These are phyloP conservation scores for Urtica urens DNA, from an alignment of 306 rosid genomes.

Conservation along the genomic window DNA sequence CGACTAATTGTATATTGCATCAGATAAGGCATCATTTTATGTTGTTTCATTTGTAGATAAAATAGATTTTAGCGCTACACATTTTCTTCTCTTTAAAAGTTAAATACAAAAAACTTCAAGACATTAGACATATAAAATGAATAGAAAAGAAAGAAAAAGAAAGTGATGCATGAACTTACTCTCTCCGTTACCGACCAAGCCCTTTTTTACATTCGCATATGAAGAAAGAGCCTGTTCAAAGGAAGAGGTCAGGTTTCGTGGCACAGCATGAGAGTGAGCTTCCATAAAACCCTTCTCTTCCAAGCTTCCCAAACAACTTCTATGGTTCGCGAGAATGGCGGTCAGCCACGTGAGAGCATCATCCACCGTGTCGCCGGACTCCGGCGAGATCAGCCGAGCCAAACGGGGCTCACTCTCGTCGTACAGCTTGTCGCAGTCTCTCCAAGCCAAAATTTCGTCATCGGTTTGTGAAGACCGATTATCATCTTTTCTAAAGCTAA, in stretches of 20 bases:
- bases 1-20: too few species aligned
- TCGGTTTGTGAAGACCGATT: background rate
- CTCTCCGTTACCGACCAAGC: background rate
- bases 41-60: too few species aligned
- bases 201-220: conserved; percentile 13
- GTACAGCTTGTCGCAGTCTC: conserved; percentile 49
- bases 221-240: conserved; percentile 37
- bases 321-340: conserved; percentile 40
- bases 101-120: too few species aligned
- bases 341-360: conserved; percentile 48
- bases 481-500: background rate
- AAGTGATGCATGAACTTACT: background rate
- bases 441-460: conserved; percentile 15
- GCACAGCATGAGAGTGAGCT: conserved; percentile 6
- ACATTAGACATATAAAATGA: too few species aligned
- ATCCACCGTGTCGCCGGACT: conserved; percentile 13
- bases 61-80: too few species aligned
- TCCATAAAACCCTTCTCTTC: conserved; percentile 24
- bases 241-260: conserved; percentile 26
- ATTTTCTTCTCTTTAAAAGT: too few species aligned
- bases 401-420: conserved; percentile 41
- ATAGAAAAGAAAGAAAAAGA: too few species aligned
- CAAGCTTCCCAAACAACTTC: conserved; percentile 45
- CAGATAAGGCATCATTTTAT: too few species aligned
- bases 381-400: conserved; percentile 14